These are phyloP conservation scores for Chytriomyces hyalinus DNA, from an alignment of 192 early-diverging fungal species.

Conservation along the genomic window DNA sequence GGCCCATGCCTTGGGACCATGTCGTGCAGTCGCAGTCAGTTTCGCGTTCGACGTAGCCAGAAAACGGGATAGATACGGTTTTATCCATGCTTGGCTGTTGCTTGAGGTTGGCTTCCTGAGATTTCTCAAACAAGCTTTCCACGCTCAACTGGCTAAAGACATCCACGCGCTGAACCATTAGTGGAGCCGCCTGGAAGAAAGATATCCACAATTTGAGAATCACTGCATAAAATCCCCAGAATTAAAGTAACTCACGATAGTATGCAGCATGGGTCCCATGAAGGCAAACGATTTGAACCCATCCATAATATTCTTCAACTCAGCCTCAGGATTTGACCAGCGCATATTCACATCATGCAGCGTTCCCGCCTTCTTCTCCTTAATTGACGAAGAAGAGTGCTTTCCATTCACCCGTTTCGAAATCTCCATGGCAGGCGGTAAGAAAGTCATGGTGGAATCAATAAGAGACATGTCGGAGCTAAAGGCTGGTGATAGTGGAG, in stretches of 20 bases:
- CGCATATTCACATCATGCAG: constrained; percentile 26
- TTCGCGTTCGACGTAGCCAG: constrained; percentile 26
- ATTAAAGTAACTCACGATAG: constrained; percentile 11
- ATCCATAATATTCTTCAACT: constrained; percentile 31
- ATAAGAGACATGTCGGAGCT: constrained; percentile 4
- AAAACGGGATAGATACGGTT: constrained; percentile 25
- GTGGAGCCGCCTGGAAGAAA: neutral
- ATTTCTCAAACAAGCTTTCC: neutral
- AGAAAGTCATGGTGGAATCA: neutral
- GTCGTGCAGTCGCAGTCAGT: constrained; percentile 19
- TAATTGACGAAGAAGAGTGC: neutral
- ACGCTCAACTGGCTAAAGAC: neutral
- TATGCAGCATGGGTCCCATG: constrained; percentile 22
- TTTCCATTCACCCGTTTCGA: constrained; percentile 31
- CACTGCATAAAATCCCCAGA: neutral
- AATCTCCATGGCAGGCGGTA: constrained; percentile 19
- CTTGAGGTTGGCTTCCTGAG: neutral
- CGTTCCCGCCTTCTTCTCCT: neutral
- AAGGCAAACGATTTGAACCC: constrained; percentile 29
- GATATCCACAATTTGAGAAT: neutral
- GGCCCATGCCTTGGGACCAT: constrained; percentile 20
- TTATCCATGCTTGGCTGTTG: constrained; percentile 3
- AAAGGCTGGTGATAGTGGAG: neutral
- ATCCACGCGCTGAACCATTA: constrained; percentile 22
- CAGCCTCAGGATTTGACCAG: constrained; percentile 33